phyloP scores from a whole-genome alignment of 1,139 yeast species.

The Suhomyces choctaworum region DNA sequence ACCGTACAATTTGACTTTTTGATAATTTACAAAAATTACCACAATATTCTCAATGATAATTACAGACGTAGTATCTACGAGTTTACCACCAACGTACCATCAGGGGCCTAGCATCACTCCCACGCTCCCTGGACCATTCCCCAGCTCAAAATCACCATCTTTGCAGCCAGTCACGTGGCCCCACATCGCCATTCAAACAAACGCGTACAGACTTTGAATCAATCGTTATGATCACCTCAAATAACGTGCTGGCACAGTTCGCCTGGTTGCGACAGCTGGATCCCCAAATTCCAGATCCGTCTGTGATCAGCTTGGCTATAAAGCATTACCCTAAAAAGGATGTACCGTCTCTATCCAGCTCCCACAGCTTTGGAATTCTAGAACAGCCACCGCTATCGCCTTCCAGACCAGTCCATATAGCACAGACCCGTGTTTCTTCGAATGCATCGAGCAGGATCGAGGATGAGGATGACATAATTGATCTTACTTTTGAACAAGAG shows the following conservation, averaged over 20 bases:
- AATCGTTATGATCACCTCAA: conserved; percentile 13
- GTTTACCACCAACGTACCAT: no score
- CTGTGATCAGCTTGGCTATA: conserved; percentile 6
- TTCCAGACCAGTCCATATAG: neutral
- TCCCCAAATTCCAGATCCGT: conserved; percentile 12
- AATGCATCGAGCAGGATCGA: conserved; percentile 1
- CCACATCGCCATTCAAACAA: neutral
- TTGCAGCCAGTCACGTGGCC: conserved; percentile 1
- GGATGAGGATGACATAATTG: conserved; percentile 8
- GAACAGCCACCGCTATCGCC: conserved; percentile 1
- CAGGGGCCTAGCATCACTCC: no score
- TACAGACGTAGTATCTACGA: no score
- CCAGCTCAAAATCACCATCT: no score
- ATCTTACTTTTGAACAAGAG: conserved; percentile 9
- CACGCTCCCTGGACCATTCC: no score
- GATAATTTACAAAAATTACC: no score
- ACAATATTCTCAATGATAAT: no score
- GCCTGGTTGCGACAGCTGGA: conserved; percentile 10
- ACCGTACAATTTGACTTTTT: no score
- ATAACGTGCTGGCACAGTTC: conserved; percentile 13
- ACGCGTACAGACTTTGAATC: conserved; percentile 4
- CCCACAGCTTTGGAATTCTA: neutral
- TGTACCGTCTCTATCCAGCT: neutral
- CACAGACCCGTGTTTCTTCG: neutral
- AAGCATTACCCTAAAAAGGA: conserved; percentile 8